Evolutionary conservation across 2,329 filamentous ascomycete species (phyloP), one percentile per base, ranked within the genome.

Genomic region (Sarocladium brachiariae): DNA sequence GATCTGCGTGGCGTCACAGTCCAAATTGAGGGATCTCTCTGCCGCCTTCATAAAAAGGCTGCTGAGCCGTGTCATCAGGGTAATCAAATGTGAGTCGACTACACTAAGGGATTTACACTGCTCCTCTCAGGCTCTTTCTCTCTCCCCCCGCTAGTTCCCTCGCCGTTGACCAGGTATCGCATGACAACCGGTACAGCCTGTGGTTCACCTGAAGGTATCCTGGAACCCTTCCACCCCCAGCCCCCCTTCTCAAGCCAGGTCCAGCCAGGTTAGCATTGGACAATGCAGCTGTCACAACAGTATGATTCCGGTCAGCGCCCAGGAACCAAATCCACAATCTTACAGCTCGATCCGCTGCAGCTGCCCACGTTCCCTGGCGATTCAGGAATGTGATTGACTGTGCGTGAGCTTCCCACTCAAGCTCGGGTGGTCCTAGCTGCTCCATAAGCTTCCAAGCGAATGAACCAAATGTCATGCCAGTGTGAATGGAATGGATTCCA

Each of bases 381-480:
- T 43, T 11, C 3, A 43, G 39, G 39, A 43, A 43, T 43, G 39
- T 43, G 39, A 43, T 16, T 7, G 27, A 30, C 5, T 23, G 4
- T 16, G 37, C 14, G 39, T 13, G 7, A 25, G 21, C 39, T 43
- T 14, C 14, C 39, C 23, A 25, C 39, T 19, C 39, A 19, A 43
- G 39, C 39, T 27, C 23, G 21, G 21, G 21, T 11, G 23, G 39
- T 10, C 23, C 21, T 25, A 43, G 23, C 23, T 43, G 6, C 39
- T 43, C 39, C 39, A 43, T 43, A 43, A 4, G 21, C 21, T n/a
- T 25, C 39, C 21, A 43, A 43, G 39, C 39, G 39, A 43, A 23
- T 19, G 39, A 25, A 27, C 4, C n/a, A 19, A 11, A 27, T 9
- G 21, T 27, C 23, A 43, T 43, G 39, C 39, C 37, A 43, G 21